Percentiles rank a stretch among this genome's conserved stretches.
These are phyloP conservation scores for Sphenostylis stenocarpa DNA, from an alignment of 306 rosid genomes.

Conservation along the genomic window DNA sequence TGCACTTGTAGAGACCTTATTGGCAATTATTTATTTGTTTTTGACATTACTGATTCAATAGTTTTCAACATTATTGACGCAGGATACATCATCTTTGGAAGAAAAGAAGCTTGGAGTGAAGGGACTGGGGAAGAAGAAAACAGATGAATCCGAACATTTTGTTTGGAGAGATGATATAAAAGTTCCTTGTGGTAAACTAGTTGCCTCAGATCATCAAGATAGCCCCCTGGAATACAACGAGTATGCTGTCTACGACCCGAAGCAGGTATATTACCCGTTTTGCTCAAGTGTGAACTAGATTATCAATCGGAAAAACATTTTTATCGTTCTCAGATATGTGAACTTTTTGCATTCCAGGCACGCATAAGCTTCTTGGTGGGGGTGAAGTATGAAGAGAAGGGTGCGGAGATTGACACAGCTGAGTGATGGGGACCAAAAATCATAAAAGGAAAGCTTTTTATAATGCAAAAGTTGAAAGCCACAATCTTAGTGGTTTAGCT, in stretches of 20 bases:
- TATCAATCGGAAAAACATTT: background rate
- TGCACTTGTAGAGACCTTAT: background rate
- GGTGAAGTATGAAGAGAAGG: constrained; percentile 71
- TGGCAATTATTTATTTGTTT: no score
- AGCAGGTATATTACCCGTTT: constrained; percentile 52
- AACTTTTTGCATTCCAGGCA: constrained; percentile 43
- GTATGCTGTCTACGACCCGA: constrained; percentile 74
- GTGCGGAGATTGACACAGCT: constrained; percentile 46
- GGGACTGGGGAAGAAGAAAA: constrained; percentile 70
- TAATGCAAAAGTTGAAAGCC: background rate
- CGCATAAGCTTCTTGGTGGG: constrained; percentile 76
- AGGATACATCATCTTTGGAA: constrained; percentile 67
- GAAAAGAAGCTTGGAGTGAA: constrained; percentile 68
- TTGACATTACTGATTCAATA: background rate
- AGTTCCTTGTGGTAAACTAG: constrained; percentile 72
- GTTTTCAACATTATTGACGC: constrained; percentile 9
- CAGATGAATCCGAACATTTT: constrained; percentile 75
- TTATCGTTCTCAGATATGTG: background rate
- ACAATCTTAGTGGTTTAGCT: background rate
- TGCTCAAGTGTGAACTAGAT: background rate
- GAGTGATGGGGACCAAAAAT: constrained; percentile 30
- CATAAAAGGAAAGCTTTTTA: background rate
- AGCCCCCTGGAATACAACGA: constrained; percentile 73
- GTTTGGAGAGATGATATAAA: constrained; percentile 78
- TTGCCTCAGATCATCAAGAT: constrained; percentile 64